These are phyloP conservation scores for Chimonanthus salicifolius DNA, from an alignment of 164 flowering plant species.

Conservation along the genomic window DNA sequence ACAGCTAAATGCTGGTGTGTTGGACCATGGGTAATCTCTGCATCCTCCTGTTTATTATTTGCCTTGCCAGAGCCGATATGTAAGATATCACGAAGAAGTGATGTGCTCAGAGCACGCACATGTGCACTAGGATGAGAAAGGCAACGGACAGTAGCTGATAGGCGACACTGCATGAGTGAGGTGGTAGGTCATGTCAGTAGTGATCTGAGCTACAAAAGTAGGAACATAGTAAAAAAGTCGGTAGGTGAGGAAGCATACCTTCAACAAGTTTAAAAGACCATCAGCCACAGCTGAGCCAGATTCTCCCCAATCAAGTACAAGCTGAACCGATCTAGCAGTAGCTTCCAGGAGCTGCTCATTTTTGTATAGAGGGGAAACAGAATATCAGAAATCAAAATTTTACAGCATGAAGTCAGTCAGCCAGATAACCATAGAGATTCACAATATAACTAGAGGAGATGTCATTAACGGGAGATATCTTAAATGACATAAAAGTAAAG, in stretches of 20 bases:
- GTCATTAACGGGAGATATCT: no score
- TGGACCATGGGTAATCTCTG: slow-evolving; percentile 29
- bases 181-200: slow-evolving; percentile 3
- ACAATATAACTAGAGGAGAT: background rate
- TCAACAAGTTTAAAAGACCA: slow-evolving; percentile 77
- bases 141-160: slow-evolving; percentile 79
- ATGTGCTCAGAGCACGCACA: slow-evolving; percentile 89
- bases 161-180: slow-evolving; percentile 71
- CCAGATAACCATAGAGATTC: background rate
- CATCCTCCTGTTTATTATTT: slow-evolving; percentile 21
- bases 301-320: slow-evolving; percentile 76
- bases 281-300: slow-evolving; percentile 69
- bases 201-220: background rate
- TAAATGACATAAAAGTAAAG: background rate
- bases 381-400: slow-evolving; percentile 12
- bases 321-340: slow-evolving; percentile 82
- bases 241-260: slow-evolving; percentile 38
- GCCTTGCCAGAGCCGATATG: slow-evolving; percentile 36
- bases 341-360: slow-evolving; percentile 80
- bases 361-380: slow-evolving; percentile 9
- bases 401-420: background rate
- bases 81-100: slow-evolving; percentile 76
- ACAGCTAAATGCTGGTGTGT: slow-evolving; percentile 30
- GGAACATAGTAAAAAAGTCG: no score
- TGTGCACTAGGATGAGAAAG: slow-evolving; percentile 96